These are phyloP conservation scores for Rhizophora apiculata DNA, from an alignment of 345 rosid species.

Conservation along the genomic window DNA sequence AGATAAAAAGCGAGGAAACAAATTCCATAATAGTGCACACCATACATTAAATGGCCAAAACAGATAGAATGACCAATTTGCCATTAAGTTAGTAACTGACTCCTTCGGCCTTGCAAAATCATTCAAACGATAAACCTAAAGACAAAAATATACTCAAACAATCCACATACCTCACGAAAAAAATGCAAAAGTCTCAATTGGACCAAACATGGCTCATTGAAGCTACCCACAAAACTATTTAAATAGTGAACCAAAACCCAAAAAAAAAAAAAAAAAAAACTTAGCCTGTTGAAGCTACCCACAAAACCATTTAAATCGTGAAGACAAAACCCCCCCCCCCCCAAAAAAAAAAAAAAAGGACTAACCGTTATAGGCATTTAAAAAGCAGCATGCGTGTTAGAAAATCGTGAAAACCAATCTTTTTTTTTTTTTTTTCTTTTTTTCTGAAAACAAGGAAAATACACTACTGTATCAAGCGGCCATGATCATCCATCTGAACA, in stretches of 20 bases:
- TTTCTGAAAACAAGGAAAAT: background rate
- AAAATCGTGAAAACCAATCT: background rate
- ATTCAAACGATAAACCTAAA: constrained; percentile 24
- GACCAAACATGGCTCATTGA: too few relatives aligned
- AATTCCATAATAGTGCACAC: too few relatives aligned
- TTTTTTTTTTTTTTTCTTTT: background rate
- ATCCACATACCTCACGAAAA: constrained; percentile 3
- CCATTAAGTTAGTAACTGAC: background rate
- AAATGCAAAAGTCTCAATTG: background rate
- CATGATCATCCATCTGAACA: background rate
- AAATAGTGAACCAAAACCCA: too few relatives aligned
- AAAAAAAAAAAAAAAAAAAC: too few relatives aligned
- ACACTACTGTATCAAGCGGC: background rate
- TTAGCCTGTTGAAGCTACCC: too few relatives aligned
- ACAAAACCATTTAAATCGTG: too few relatives aligned
- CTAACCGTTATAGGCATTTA: too few relatives aligned
- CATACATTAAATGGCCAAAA: background rate
- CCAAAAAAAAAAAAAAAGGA: too few relatives aligned
- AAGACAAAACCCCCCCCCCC: too few relatives aligned
- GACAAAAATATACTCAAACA: constrained; percentile 2
- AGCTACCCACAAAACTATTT: too few relatives aligned
- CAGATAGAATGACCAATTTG: background rate
- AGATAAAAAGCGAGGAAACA: background rate
- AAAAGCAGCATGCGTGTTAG: background rate
- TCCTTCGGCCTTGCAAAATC: background rate